Base-by-base conservation (phyloP, 164 flowering plant species). In the Echeveria elegans region DNA sequence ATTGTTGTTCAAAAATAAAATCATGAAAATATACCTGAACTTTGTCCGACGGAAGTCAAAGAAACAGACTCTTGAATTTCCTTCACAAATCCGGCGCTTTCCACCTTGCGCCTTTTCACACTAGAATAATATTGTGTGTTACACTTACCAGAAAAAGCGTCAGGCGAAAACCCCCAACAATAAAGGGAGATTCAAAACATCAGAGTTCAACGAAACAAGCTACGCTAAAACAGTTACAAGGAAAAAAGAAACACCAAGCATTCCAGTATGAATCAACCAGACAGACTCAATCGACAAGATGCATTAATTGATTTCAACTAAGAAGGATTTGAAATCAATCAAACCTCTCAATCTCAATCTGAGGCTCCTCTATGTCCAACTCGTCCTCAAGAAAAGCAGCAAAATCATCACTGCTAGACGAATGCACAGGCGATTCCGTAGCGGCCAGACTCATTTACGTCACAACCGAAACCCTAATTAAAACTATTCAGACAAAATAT, bases 391-490 rank as follows among this genome's bases (percentile, higher is more conserved):
- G 83, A 66, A 74, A 59, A 18, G 91, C 80, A 0, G 88, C 86
- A 40, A 86, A 83, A 60, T 85, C 95, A 21, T 86, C 95, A 28
- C 89, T 85, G 74, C 91, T 82, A 0, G 85, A 81, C n/a, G 94
- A 86, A 41, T 76, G 72, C 23, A 79, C 73, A 0, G 90, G 88
- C 12, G 88, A 85, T 45, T 85, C 85, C 1, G 81, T 77, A 32
- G n/a, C n/a, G n/a, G 71, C 82, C 19, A 79, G 64, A 71, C 86
- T 86, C 80, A 77, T 75, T 76, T 76, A 64, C 28, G 28, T 14
- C 58, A 52, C 28, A 23, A 52, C 16, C 26, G 26, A n/a, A 50
- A 21, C 26, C 26, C 5, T 21, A 50, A 50, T n/a, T 21, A 6
- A n/a, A n/a, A n/a, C 21, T 3, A 14, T 47, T 4, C 16, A 4